Evolutionary conservation across 1,284 basidiomycete genomes (phyloP).

Genomic region (Leccinum olivaceoglutinosum): DNA sequence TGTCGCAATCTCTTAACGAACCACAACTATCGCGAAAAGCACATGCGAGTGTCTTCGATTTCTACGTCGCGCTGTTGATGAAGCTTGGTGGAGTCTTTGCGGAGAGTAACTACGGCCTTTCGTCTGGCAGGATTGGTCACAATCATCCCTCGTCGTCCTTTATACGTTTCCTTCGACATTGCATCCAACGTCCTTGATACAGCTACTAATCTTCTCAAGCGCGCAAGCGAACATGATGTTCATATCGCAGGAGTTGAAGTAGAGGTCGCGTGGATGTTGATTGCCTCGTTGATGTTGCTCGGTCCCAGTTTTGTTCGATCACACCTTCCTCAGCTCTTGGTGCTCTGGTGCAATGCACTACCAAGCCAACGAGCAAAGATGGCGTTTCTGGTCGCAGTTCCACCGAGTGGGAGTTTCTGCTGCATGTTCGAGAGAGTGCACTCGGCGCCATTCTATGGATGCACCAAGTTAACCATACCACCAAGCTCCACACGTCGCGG

Average conservation of each 20-base stretch:
- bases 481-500: no score
- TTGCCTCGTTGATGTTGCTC: slow-evolving; percentile 87
- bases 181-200: slow-evolving; percentile 88
- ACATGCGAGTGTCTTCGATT: slow-evolving; percentile 84
- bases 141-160: slow-evolving; percentile 79
- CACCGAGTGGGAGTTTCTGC: slow-evolving; percentile 87
- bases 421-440: slow-evolving; percentile 89
- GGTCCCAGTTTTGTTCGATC: slow-evolving; percentile 91
- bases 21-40: slow-evolving; percentile 62
- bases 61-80: slow-evolving; percentile 78
- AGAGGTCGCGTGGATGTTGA: slow-evolving; percentile 91
- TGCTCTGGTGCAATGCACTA: slow-evolving; percentile 94
- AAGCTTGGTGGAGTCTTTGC: slow-evolving; percentile 76
- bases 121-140: slow-evolving; percentile 88
- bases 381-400: slow-evolving; percentile 58
- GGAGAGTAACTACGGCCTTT: slow-evolving; percentile 79
- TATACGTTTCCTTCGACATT: slow-evolving; percentile 94
- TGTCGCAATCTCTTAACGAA: slow-evolving; percentile 80
- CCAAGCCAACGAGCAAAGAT: slow-evolving; percentile 91
- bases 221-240: slow-evolving; percentile 87
- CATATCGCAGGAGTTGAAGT: slow-evolving; percentile 81
- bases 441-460: slow-evolving; percentile 77
- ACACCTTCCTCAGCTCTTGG: slow-evolving; percentile 88
- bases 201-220: slow-evolving; percentile 86
- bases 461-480: no score